Evolutionary conservation across 352 stramenopile species (phyloP), one percentile per base, ranked within the genome.

Genomic region (Phytophthora sp.): DNA sequence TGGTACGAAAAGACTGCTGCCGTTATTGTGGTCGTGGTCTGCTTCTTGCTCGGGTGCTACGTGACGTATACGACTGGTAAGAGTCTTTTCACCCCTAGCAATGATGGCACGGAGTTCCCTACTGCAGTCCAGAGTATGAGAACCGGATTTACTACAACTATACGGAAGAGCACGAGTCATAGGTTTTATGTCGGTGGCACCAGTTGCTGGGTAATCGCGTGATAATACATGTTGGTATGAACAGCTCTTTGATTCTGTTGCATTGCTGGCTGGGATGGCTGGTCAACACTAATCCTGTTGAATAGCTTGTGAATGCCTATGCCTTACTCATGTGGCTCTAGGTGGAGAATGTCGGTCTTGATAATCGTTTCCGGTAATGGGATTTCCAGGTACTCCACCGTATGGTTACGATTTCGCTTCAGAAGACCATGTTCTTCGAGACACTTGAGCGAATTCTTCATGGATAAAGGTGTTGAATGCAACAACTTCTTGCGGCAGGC

Each of bases 391-490:
- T 79, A 80, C 37, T 88, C 76, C 8, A 70, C 44, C 24, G 71
- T 71, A 13, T 79, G 64, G 2, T 79, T 49, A 35, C 76, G 73
- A 37, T 60, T 52, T 32, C 72, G 57, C 32, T 72, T 68, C 18
- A 89, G 51, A 21, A 89, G 49, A 3, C 79, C 75, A 70, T 89
- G 79, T 18, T 87, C 79, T 62, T 84, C 68, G 5, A 88, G 69
- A 26, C 74, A 84, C 45, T 84, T 84, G 50, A 88, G 54, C 21
- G 79, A 88, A 55, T 85, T 85, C 60, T 86, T 85, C 66, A 89
- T 77, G n/a, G 79, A 70, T 35, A 79, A 62, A 13, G 76, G 69
- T 7, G 75, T 79, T 21, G 66, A 58, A 51, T 87, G 75, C 15
- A 89, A 39, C 20, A 89, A 38, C n/a, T 77, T 79, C 55, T 82